These are phyloP conservation scores for Cicer arietinum DNA, from an alignment of 306 rosid species.

Conservation along the genomic window DNA sequence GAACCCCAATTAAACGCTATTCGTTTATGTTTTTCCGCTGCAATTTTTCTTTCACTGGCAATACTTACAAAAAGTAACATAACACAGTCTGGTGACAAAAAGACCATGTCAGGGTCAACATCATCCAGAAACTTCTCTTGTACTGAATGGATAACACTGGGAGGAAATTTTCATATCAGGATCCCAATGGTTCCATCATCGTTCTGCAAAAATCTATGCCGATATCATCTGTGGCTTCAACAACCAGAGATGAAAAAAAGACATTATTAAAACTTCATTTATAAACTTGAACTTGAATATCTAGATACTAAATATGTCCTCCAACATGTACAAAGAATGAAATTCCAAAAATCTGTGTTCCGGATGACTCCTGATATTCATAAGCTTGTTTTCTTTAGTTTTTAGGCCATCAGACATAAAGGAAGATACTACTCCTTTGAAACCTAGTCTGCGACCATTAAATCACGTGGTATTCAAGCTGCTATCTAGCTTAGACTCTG, in stretches of 20 bases:
- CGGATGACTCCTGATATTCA: not conserved
- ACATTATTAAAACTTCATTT: slow-evolving; percentile 24
- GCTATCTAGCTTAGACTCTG: slow-evolving; percentile 68
- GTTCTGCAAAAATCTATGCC: slow-evolving; percentile 31
- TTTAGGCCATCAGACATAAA: slow-evolving; percentile 25
- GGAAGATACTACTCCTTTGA: slow-evolving; percentile 14
- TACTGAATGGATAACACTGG: slow-evolving; percentile 1
- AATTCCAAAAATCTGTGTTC: slow-evolving; percentile 23
- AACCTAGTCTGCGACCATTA: slow-evolving; percentile 10
- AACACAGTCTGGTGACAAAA: not conserved
- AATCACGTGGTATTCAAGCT: slow-evolving; percentile 47
- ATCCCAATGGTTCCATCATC: slow-evolving; percentile 37
- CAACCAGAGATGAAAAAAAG: slow-evolving; percentile 11
- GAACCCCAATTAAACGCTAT: not conserved
- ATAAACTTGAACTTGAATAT: slow-evolving; percentile 33
- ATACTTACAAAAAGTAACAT: not conserved
- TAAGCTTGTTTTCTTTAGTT: not conserved
- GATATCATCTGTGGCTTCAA: not conserved
- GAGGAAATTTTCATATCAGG: slow-evolving; percentile 3
- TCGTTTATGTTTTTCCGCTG: not conserved
- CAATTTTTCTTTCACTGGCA: not conserved
- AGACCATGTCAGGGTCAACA: not conserved
- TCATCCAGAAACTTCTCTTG: slow-evolving; percentile 1
- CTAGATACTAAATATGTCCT: slow-evolving; percentile 37
- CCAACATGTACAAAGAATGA: slow-evolving; percentile 46